Conservation (phyloP, 2,329 filamentous ascomycete genomes). For the Amauroascus verrucosus region DNA sequence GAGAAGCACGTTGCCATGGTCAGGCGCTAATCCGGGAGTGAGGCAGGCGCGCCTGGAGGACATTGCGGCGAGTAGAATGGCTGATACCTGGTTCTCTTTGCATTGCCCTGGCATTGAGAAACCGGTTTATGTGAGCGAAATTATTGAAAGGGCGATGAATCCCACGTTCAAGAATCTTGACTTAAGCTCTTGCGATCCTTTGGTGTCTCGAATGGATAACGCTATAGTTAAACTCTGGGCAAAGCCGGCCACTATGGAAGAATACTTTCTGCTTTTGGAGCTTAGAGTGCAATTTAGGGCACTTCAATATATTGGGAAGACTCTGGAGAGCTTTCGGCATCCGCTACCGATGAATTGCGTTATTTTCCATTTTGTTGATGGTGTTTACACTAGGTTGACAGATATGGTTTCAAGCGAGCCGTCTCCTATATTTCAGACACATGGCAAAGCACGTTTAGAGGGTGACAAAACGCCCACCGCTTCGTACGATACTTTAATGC, state of each 20-base stretch:
- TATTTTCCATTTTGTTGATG: conserved; percentile 75
- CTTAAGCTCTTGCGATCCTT: conserved; percentile 52
- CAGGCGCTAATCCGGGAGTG: conserved; percentile 46
- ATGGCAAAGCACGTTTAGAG: conserved; percentile 27
- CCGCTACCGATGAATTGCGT: conserved; percentile 72
- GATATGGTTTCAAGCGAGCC: conserved; percentile 49
- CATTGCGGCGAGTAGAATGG: conserved; percentile 59
- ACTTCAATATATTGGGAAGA: conserved; percentile 67
- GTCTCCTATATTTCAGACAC: conserved; percentile 14
- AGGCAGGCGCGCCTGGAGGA: conserved; percentile 68
- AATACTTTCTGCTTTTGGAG: conserved; percentile 59
- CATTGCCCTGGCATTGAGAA: conserved; percentile 57
- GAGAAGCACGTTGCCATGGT: conserved; percentile 55
- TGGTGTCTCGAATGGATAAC: conserved; percentile 54
- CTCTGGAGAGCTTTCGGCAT: conserved; percentile 53
- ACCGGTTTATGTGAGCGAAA: conserved; percentile 84
- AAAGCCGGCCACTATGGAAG: conserved; percentile 43
- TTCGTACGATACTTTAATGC: conserved; percentile 80
- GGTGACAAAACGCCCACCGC: conserved; percentile 53
- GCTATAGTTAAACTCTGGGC: conserved; percentile 68
- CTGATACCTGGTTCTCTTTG: conserved; percentile 81
- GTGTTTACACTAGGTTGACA: conserved; percentile 65
- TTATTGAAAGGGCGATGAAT: conserved; percentile 70
- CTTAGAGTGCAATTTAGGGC: conserved; percentile 59
- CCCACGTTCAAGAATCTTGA: conserved; percentile 84